Base-by-base conservation (phyloP, 768 basidiomycete species). In the Pisolithus orientalis region DNA sequence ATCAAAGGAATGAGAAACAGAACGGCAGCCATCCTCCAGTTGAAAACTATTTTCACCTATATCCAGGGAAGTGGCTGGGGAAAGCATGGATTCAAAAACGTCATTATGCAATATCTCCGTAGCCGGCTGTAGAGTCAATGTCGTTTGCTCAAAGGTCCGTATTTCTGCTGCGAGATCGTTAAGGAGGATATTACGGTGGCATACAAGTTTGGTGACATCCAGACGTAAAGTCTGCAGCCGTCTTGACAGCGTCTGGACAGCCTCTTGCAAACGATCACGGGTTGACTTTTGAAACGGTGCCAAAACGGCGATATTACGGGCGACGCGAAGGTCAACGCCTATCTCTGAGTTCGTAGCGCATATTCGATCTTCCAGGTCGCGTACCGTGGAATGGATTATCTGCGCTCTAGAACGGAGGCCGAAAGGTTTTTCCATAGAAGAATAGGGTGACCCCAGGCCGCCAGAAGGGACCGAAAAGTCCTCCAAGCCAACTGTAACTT, bases 221-320 rank as follows among this genome's bases (percentile, higher is more conserved):
- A 95, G 71, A 44, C 91, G 82, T 45, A 83, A 70, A 55, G 77
- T 74, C 59, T 78, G 80, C 46, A 98, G 70, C 39, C 80, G 77
- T 62, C 79, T 84, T 7, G 86, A 80, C 11, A 86, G 72, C 16
- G 69, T 71, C 58, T 83, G 82, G 16, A 94, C 72, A 3, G 83
- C 75, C 24, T 70, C 59, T 24, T 79, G 70, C 27, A 99, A 76
- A 43, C 84, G 80, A 55, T 91, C 88, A 44, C 94, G 82, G 4
- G 94, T 94, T 8, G 84, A 74, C 45, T 81, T 82, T 62, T 86
- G 90, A 67, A 98, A 94, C 3, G 96, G 94, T 14, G 90, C 87
- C 38, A 97, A 75, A 40, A 87, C 80, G 2, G 85, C 85, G 21
- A 97, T 76, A 60, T 94, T 95, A 39, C 88, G 84, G 21, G 87